Conservation (phyloP, 2,329 filamentous ascomycete genomes). For the Chrysoporthe deuterocubensis region DNA sequence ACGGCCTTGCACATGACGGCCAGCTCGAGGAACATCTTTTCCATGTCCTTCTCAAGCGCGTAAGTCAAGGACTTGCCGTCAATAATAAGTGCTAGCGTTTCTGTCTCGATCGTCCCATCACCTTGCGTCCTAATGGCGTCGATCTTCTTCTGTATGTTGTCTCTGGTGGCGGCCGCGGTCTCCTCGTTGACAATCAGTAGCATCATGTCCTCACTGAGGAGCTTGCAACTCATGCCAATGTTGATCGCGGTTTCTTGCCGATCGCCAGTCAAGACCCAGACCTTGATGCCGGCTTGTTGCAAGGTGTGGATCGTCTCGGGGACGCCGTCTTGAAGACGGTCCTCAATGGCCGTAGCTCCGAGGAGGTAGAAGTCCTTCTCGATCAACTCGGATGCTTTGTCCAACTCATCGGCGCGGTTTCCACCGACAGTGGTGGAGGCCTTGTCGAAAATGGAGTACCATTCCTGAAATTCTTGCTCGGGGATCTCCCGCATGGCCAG, state of each 20-base stretch:
- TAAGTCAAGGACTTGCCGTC: constrained; percentile 95
- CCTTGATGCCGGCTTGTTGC: constrained; percentile 95
- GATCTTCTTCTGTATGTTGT: constrained; percentile 91
- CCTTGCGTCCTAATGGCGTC: constrained; percentile 87
- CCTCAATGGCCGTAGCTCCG: constrained; percentile 95
- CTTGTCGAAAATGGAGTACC: constrained; percentile 83
- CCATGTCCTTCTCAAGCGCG: constrained; percentile 89
- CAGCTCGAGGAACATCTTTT: constrained; percentile 90
- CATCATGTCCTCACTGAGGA: constrained; percentile 99
- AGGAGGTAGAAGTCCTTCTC: constrained; percentile 90
- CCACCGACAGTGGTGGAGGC: constrained; percentile 90
- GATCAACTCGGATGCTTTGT: constrained; percentile 95
- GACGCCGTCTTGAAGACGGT: constrained; percentile 94
- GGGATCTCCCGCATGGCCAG: constrained; percentile 92
- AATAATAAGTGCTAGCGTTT: constrained; percentile 89
- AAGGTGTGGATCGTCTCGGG: constrained; percentile 97
- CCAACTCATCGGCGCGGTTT: constrained; percentile 89
- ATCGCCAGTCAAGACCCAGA: constrained; percentile 98
- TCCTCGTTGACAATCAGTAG: constrained; percentile 96
- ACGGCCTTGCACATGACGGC: constrained; percentile 98
- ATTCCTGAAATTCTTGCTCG: constrained; percentile 86
- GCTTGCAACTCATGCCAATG: constrained; percentile 99
- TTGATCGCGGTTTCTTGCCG: constrained; percentile 99
- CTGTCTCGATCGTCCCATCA: constrained; percentile 75
- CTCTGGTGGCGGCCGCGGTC: constrained; percentile 73